Evolutionary conservation across 2,329 filamentous ascomycete genomes (phyloP).

Genomic region (Onygena corvina): DNA sequence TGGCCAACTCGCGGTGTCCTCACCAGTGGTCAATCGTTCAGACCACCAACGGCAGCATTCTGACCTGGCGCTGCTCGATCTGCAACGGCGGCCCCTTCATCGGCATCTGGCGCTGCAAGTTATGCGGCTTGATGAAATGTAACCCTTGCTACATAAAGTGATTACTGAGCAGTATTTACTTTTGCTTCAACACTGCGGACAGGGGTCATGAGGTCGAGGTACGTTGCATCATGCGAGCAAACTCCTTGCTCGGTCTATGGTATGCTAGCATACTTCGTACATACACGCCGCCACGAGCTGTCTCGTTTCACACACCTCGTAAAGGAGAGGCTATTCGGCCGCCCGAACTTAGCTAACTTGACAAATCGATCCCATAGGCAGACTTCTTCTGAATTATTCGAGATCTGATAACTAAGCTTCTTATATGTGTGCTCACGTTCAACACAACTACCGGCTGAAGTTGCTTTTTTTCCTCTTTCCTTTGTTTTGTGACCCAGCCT

Average conservation of each 20-base stretch:
- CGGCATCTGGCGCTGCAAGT: conserved; percentile 35
- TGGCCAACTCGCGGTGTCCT: conserved; percentile 13
- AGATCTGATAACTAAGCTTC: not conserved
- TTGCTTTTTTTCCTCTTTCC: not conserved
- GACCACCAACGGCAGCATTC: conserved; percentile 32
- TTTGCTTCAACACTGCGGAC: not conserved
- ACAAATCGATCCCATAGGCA: not conserved
- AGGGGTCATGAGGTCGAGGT: not conserved
- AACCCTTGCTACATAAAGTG: conserved; percentile 28
- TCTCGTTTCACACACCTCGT: not conserved
- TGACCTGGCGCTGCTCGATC: conserved; percentile 34
- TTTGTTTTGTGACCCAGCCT: not conserved
- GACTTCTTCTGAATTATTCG: not conserved
- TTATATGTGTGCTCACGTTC: not conserved
- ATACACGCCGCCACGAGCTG: not conserved
- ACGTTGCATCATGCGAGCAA: conserved; percentile 4
- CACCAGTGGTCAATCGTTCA: conserved; percentile 26
- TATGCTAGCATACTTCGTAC: not conserved
- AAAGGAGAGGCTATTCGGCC: not conserved
- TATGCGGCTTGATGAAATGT: conserved; percentile 32
- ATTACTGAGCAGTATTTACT: not conserved
- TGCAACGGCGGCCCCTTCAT: conserved; percentile 32
- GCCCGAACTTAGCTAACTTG: not conserved
- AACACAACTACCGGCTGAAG: not conserved
- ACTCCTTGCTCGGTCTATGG: too few relatives aligned